phyloP scores from a whole-genome alignment of 2,329 filamentous ascomycete species.

The Monilinia aucupariae region DNA sequence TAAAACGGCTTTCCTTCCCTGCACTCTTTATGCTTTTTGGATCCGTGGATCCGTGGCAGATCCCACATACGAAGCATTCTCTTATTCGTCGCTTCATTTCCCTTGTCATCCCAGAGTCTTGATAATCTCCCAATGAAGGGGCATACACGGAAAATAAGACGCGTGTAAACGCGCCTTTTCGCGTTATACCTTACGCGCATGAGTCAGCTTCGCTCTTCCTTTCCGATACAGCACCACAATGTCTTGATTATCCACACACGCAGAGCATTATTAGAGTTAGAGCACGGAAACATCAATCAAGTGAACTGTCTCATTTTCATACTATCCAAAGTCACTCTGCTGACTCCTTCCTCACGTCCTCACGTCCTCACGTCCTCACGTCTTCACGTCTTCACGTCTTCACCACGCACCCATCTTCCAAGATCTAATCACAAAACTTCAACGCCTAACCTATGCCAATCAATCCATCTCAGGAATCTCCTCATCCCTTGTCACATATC shows the following conservation, averaged over 20 bases:
- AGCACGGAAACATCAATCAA: not conserved
- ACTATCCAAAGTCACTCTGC: not conserved
- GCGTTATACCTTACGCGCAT: not conserved
- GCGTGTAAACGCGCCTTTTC: not conserved
- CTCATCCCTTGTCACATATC: slow-evolving; percentile 5
- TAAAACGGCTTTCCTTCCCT: slow-evolving; percentile 5
- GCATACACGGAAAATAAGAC: slow-evolving; percentile 2
- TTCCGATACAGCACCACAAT: not conserved
- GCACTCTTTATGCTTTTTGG: not conserved
- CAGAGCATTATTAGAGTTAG: no score
- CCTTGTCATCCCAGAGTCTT: not conserved
- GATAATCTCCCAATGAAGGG: slow-evolving; percentile 3
- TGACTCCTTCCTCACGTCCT: slow-evolving; percentile 5
- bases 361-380: not conserved
- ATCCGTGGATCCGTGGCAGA: not conserved
- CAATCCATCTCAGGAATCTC: not conserved
- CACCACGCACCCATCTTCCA: not conserved
- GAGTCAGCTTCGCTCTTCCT: not conserved
- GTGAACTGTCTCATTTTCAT: not conserved
- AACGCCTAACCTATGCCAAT: not conserved
- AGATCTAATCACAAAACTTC: not conserved
- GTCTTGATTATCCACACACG: not conserved
- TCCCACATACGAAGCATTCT: not conserved
- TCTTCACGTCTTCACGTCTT: not conserved
- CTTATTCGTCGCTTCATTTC: not conserved